phyloP scores from a whole-genome alignment of 192 early-diverging fungal species.

The Entophlyctis helioformis region DNA sequence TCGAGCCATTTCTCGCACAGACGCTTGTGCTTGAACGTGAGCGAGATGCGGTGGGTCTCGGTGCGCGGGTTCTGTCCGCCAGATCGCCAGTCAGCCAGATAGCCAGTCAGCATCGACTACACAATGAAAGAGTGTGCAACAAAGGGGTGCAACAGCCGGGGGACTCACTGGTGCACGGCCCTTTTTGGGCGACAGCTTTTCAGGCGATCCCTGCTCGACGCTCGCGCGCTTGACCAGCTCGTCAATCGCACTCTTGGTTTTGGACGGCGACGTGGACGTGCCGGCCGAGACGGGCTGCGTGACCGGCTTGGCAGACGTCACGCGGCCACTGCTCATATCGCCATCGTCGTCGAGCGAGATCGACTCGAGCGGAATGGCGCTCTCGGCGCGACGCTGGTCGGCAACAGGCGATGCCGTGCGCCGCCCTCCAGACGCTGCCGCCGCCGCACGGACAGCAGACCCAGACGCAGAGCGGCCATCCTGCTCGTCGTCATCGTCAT shows the following conservation, averaged over 20 bases:
- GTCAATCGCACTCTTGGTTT: constrained; percentile 19
- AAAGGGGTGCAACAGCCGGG: no score
- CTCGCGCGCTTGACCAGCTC: constrained; percentile 29
- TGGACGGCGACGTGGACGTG: no score
- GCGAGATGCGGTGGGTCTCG: constrained; percentile 22
- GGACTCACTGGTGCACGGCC: no score
- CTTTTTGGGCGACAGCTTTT: no score
- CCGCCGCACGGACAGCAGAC: background rate
- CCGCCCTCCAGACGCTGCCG: no score
- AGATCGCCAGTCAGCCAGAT: no score
- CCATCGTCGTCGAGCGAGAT: constrained; percentile 26
- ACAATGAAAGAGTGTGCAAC: no score
- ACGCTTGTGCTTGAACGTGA: constrained; percentile 85
- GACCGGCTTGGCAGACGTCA: background rate
- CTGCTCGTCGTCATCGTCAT: constrained; percentile 1
- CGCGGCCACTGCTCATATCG: background rate
- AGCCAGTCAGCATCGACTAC: no score
- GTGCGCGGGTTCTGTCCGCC: constrained; percentile 23
- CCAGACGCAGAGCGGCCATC: constrained; percentile 6
- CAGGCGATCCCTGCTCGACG: background rate
- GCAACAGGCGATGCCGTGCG: no score
- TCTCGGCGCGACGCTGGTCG: no score
- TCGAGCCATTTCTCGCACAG: constrained; percentile 99
- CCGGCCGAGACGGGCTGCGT: no score
- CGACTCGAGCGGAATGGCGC: no score